phyloP scores from a whole-genome alignment of 164 flowering plant genomes.

The Kalanchoe fedtschenkoi region DNA sequence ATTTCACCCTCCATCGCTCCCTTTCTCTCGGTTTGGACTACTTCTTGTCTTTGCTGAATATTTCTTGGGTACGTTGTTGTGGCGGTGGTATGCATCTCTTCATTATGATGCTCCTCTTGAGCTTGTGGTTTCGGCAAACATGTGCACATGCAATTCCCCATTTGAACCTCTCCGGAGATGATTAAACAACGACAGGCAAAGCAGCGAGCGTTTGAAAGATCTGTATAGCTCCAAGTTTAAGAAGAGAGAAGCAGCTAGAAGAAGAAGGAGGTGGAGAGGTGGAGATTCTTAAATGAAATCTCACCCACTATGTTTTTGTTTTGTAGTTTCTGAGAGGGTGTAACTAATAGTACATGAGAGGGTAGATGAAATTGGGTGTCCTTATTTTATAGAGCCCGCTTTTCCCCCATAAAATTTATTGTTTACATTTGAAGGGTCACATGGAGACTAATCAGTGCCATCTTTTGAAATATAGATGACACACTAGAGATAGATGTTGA shows the following conservation, averaged over 20 bases:
- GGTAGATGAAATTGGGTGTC: slow-evolving; percentile 4
- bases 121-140: slow-evolving; percentile 5
- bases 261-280: neutral
- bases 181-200: neutral
- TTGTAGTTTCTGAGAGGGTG: neutral
- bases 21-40: neutral
- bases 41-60: neutral
- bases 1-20: neutral
- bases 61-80: neutral
- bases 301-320: slow-evolving; percentile 5
- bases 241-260: neutral
- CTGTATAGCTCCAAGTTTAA: neutral
- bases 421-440: neutral
- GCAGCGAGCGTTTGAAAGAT: neutral
- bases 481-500: neutral
- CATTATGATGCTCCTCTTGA: neutral
- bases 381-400: neutral
- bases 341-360: slow-evolving; percentile 1
- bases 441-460: neutral
- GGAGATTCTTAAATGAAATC: neutral
- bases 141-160: slow-evolving; percentile 48
- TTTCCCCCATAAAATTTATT: neutral
- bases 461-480: neutral
- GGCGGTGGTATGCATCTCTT: neutral
- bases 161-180: slow-evolving; percentile 7